Base-by-base conservation (phyloP, 495 filamentous ascomycete genomes). In the Lichenothelia convexa region DNA sequence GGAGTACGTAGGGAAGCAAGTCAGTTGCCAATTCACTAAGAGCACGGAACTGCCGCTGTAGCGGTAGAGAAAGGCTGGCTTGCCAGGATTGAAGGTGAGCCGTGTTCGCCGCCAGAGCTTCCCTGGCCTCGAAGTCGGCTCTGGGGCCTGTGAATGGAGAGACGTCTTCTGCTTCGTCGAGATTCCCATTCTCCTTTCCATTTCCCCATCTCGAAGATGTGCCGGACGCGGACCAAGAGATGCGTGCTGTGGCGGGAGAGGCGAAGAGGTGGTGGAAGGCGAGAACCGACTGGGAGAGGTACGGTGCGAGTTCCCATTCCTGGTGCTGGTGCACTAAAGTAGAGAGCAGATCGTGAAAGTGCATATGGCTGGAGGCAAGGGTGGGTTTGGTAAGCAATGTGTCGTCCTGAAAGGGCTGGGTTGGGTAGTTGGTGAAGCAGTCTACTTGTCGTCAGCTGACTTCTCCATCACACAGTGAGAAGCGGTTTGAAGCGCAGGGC, bases 221-320 rank as follows among this genome's bases (percentile, higher is more conserved):
- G 12, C 24, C 31, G 19, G 24, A 30, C 2, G 36, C 23, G 32
- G 3, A 15, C 23, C 5, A 11, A 18, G 16, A 11, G 32, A 16
- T 13, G 32, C 36, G 33, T 34, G 43, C 34, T 12, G 45, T 37
- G 16, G 51, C 46, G 9, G 72, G 62, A 3, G 67, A 67, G 11
- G 87, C 80, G 51, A 97, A 97, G 5, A 97, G 68, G 51, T 84
- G 67, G 49, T 97, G 91, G 55, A 93, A 93, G 4, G 81, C 89
- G 1, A 94, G 68, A 18, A 83, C 65, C 1, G 87, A 74, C 45
- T 84, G 77, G 46, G 73, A 77, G 39, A 94, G 70, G 54, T 97
- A 97, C 0, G 80, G 72, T 12, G 62, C 63, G 20, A 94, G 60
- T 51, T 95, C 87, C 75, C 85, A 94, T 30, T 89, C 85, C 53